Evolutionary conservation across 192 early-diverging fungal species (phyloP).

Genomic region (Powellomyces hirtus): DNA sequence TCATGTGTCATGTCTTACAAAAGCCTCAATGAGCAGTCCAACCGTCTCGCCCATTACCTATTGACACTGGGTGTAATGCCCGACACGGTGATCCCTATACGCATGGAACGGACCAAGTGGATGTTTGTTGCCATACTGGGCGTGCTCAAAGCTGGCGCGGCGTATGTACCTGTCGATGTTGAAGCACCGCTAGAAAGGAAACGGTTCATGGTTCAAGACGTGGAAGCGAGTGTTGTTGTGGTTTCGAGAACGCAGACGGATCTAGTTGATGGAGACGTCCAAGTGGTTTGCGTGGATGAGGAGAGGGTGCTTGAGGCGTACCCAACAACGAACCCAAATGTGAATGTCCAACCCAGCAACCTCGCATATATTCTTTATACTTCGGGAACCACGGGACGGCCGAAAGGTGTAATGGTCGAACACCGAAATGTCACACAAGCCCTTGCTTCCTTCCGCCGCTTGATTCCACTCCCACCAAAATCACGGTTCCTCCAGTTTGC

Average conservation of each 20-base stretch:
- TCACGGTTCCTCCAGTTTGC: conserved; percentile 13
- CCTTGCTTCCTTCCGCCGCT: background rate
- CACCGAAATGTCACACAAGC: conserved; percentile 12
- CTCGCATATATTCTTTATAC: conserved; percentile 43
- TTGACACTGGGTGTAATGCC: background rate
- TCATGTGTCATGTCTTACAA: too few relatives aligned
- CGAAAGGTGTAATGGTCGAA: conserved; percentile 38
- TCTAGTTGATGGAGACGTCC: too few relatives aligned
- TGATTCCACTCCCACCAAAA: background rate
- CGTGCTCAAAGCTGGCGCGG: conserved; percentile 34
- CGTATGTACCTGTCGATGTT: conserved; percentile 34
- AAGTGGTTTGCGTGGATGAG: background rate
- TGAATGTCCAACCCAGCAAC: background rate
- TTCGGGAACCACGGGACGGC: conserved; percentile 41
- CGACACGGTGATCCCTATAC: background rate
- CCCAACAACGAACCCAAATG: background rate
- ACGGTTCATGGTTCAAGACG: conserved; percentile 2
- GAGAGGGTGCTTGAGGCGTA: background rate
- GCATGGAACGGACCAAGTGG: conserved; percentile 6
- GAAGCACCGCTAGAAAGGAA: conserved; percentile 24
- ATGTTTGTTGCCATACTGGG: conserved; percentile 15
- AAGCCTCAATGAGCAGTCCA: background rate
- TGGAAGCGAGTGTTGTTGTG: background rate
- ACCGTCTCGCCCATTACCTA: conserved; percentile 5
- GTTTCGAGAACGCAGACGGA: background rate